Evolutionary conservation across 1,284 basidiomycete genomes (phyloP), one percentile per base, ranked within the genome.

Genomic region (Trichosporon sp.): DNA sequence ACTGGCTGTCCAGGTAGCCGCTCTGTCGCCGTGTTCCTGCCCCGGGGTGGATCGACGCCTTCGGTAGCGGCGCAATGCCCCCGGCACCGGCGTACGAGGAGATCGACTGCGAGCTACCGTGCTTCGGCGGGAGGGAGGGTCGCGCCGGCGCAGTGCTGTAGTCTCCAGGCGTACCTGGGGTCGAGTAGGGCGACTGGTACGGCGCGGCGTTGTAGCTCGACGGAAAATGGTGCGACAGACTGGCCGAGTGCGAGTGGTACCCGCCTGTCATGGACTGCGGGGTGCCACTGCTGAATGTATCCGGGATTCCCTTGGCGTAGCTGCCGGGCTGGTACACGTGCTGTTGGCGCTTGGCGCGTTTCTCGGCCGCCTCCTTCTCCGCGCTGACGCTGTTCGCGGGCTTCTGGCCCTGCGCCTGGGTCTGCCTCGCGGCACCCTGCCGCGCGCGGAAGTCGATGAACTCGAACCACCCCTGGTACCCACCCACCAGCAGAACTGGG

Each of bases 401-500:
- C 74, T 65, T 69, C 70, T 31, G 61, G 68, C 32, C 8, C 51
- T 54, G 51, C 6, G 51, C n/a, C 21, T 54, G 51, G 51, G 10
- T 54, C 51, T 54, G 59, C 14, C 31, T 3, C 31, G 32, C 31
- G 1, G 59, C 59, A 7, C 59, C 59, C 7, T 63, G 59, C 3
- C 32, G 31, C 31, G 69, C 72, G 59, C 74, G 67, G 63, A 70
- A 63, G 68, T 76, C 77, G 68, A 92, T 85, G 68, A 91, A 89
- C 69, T 86, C 86, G 76, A 87, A 88, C 95, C 96, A 99, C 0
- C 90, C 91, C 61, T 91, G 88, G 68, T 94, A 86, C 1, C 96
- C 96, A 0, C 96, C 96, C 7, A 91, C 86, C 19, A 99, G 88
- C 72, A 98, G 84, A 79, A 94, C 89, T 0, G 96, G 96, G 74